Conservation (phyloP, 345 rosid genomes). For the Erucastrum elatum region DNA sequence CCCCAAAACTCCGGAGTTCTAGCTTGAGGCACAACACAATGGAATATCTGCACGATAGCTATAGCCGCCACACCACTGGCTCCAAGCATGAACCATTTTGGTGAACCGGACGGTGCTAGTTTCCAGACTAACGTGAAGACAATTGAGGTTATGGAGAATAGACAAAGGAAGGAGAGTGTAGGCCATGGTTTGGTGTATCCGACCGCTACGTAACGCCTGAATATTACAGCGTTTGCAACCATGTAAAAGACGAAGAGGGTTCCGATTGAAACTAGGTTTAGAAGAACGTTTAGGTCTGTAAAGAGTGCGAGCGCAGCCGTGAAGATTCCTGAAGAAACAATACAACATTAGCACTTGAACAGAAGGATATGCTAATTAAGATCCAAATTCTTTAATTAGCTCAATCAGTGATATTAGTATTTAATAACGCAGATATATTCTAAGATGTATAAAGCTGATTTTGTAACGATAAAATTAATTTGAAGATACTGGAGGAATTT, state of each 20-base stretch:
- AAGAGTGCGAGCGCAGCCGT: slow-evolving; percentile 82
- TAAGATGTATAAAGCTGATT: neutral
- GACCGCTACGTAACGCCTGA: slow-evolving; percentile 62
- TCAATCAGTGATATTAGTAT: neutral
- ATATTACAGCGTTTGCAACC: slow-evolving; percentile 85
- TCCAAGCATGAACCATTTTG: slow-evolving; percentile 54
- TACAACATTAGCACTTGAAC: neutral
- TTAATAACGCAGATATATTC: slow-evolving; percentile 24
- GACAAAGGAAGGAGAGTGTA: slow-evolving; percentile 61
- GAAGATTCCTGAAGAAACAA: slow-evolving; percentile 57
- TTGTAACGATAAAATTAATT: neutral
- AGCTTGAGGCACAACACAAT: slow-evolving; percentile 61
- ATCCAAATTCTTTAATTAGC: slow-evolving; percentile 16
- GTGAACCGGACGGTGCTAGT: slow-evolving; percentile 49
- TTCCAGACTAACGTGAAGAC: slow-evolving; percentile 65
- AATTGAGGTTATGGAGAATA: slow-evolving; percentile 61
- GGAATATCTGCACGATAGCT: slow-evolving; percentile 56
- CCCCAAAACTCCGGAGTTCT: slow-evolving; percentile 86
- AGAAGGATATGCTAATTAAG: slow-evolving; percentile 11
- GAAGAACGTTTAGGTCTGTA: slow-evolving; percentile 67
- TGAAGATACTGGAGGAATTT: slow-evolving; percentile 19
- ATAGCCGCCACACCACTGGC: slow-evolving; percentile 45
- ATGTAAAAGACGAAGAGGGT: slow-evolving; percentile 90
- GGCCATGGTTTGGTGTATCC: slow-evolving; percentile 74
- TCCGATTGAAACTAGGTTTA: slow-evolving; percentile 80